Evolutionary conservation across 2,329 filamentous ascomycete species (phyloP), one percentile per base, ranked within the genome.

Genomic region (Cercospora berteroae): DNA sequence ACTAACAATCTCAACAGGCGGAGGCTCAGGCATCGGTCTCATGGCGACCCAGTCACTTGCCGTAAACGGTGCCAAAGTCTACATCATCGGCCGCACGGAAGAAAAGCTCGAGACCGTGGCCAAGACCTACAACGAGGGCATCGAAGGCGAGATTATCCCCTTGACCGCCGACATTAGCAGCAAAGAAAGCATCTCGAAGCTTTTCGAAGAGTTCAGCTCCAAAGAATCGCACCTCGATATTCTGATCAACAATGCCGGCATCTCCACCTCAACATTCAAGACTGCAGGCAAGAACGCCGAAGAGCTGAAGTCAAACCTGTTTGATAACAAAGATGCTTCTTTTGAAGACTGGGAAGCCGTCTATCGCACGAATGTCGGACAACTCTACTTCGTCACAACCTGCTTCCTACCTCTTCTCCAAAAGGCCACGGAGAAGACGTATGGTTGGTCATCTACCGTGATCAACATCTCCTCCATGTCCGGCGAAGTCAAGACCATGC

Each of bases 61-160:
- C 29, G 65, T 74, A 58, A 78, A 78, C 66, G 76, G 76, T 2
- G 77, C 76, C 31, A 83, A 83, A 72, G 81, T 83, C 25, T 84
- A 84, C 73, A 83, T 84, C 69, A 78, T 80, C 20, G 82, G 82
- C 48, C 79, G 82, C 23, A 83, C 80, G 9, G 74, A 80, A 64
- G 82, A 84, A 68, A 84, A 83, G 76, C 79, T 84, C 6, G 80
- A 83, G 16, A 78, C 74, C n/a, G 82, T 83, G 6, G 81, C 76
- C 10, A 77, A 82, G 69, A 77, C 75, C 13, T 80, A 82, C 70
- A 77, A 79, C 60, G 79, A 83, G 69, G 78, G 78, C 59, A 81
- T 83, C 62, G 65, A 78, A 4, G 82, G 82, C 48, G 72, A 82
- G 61, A 83, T 84, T 71, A 82, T 83, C 56, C 80, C 82, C 0